These are phyloP conservation scores for Clitocybe nebularis DNA, from an alignment of 1,284 basidiomycete genomes.

Conservation along the genomic window DNA sequence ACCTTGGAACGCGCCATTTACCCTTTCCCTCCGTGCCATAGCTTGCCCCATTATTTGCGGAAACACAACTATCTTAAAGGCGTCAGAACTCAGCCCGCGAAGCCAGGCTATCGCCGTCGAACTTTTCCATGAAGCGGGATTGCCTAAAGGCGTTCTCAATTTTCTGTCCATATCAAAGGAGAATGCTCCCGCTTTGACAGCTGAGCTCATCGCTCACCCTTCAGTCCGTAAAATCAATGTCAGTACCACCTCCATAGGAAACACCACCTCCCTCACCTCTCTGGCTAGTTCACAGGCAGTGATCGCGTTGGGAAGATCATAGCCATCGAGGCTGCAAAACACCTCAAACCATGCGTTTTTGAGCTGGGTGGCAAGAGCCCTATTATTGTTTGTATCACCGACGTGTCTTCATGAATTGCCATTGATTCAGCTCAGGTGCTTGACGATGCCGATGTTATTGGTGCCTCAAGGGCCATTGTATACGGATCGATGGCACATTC, in stretches of 20 bases:
- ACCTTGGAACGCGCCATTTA: slow-evolving; percentile 46
- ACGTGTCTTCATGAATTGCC: not conserved
- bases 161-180: slow-evolving; percentile 50
- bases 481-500: slow-evolving; percentile 58
- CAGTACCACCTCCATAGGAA: slow-evolving; percentile 8
- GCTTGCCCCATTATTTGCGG: slow-evolving; percentile 56
- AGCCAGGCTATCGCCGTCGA: slow-evolving; percentile 48
- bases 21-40: slow-evolving; percentile 46
- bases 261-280: not conserved
- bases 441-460: slow-evolving; percentile 55
- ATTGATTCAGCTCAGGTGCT: slow-evolving; percentile 38
- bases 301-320: slow-evolving; percentile 68
- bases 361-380: slow-evolving; percentile 79
- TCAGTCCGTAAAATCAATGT: slow-evolving; percentile 45
- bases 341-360: slow-evolving; percentile 69
- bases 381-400: slow-evolving; percentile 44
- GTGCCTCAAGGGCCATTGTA: slow-evolving; percentile 55
- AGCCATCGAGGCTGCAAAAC: slow-evolving; percentile 67
- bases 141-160: slow-evolving; percentile 60
- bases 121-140: slow-evolving; percentile 51
- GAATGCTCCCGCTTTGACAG: slow-evolving; percentile 40
- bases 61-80: slow-evolving; percentile 62
- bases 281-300: slow-evolving; percentile 62
- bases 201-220: slow-evolving; percentile 55
- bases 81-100: slow-evolving; percentile 53